phyloP scores from a whole-genome alignment of 1,284 basidiomycete species.

The Sanghuangporus weigelae region DNA sequence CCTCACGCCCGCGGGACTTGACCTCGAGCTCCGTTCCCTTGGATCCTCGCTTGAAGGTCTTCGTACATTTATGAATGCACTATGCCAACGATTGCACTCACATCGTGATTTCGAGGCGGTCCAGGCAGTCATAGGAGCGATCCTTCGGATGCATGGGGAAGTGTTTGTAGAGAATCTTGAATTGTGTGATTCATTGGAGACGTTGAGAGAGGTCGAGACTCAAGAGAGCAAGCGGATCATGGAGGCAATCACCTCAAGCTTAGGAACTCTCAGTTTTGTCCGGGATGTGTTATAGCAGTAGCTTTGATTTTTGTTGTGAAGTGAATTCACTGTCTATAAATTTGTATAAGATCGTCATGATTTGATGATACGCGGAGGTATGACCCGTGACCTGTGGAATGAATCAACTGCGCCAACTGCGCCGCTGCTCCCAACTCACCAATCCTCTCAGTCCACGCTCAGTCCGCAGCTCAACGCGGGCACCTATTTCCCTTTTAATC shows the following conservation, averaged over 20 bases:
- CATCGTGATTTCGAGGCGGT: constrained; percentile 95
- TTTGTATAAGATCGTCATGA: neutral
- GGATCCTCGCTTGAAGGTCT: constrained; percentile 58
- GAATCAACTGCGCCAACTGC: neutral
- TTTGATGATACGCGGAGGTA: neutral
- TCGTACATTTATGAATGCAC: constrained; percentile 66
- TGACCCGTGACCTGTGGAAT: neutral
- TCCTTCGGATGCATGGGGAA: constrained; percentile 84
- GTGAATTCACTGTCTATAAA: neutral
- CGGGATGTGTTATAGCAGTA: constrained; percentile 35
- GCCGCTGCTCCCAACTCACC: neutral
- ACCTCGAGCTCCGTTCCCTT: constrained; percentile 85
- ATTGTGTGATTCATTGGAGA: constrained; percentile 50
- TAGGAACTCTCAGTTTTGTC: constrained; percentile 71
- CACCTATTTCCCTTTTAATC: neutral
- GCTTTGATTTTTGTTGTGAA: neutral
- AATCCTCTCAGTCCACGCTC: neutral
- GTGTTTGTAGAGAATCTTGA: constrained; percentile 68
- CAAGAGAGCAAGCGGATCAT: constrained; percentile 71
- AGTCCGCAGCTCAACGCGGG: neutral
- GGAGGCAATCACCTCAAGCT: constrained; percentile 62
- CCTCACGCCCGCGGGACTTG: constrained; percentile 86
- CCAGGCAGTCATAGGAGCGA: constrained; percentile 83
- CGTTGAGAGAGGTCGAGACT: constrained; percentile 56
- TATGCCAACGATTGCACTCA: constrained; percentile 68